Conservation (phyloP, 2,329 filamentous ascomycete species). For the Alternaria hordeiaustralica region DNA sequence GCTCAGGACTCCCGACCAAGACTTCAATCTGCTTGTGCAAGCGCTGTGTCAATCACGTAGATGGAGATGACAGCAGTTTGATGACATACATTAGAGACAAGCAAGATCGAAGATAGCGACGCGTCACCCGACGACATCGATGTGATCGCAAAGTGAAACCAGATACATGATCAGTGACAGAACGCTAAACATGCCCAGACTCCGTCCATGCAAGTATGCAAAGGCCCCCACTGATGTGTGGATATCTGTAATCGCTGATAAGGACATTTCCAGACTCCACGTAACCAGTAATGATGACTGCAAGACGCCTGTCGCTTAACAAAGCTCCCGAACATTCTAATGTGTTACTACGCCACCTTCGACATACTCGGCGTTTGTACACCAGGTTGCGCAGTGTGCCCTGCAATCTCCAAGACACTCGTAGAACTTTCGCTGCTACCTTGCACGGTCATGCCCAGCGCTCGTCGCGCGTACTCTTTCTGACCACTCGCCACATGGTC, state of each 20-base stretch:
- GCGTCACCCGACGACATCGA: not conserved
- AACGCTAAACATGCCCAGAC: slow-evolving; percentile 13
- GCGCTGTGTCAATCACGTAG: not conserved
- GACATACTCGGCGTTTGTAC: slow-evolving; percentile 50
- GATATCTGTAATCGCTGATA: slow-evolving; percentile 11
- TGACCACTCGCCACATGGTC: slow-evolving; percentile 38
- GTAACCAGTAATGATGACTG: not conserved
- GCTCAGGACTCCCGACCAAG: not conserved
- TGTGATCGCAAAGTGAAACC: not conserved
- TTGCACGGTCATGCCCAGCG: slow-evolving; percentile 49
- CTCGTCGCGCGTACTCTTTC: slow-evolving; percentile 47
- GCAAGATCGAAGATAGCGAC: not conserved
- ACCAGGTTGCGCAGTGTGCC: slow-evolving; percentile 50
- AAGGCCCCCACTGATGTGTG: slow-evolving; percentile 2
- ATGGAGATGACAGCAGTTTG: not conserved
- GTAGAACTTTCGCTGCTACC: slow-evolving; percentile 45
- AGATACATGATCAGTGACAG: not conserved
- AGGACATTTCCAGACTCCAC: not conserved
- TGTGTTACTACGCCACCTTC: slow-evolving; percentile 21
- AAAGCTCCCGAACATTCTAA: not conserved
- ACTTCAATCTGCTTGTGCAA: not conserved
- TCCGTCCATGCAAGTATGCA: slow-evolving; percentile 15
- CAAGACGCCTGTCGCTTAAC: not conserved
- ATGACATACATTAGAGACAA: not conserved
- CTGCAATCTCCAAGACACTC: slow-evolving; percentile 49